Percentiles rank a stretch among this genome's conserved stretches.
Evolutionary conservation across 2,329 filamentous ascomycete species (phyloP).

Genomic region (Verticillium isaacii): DNA sequence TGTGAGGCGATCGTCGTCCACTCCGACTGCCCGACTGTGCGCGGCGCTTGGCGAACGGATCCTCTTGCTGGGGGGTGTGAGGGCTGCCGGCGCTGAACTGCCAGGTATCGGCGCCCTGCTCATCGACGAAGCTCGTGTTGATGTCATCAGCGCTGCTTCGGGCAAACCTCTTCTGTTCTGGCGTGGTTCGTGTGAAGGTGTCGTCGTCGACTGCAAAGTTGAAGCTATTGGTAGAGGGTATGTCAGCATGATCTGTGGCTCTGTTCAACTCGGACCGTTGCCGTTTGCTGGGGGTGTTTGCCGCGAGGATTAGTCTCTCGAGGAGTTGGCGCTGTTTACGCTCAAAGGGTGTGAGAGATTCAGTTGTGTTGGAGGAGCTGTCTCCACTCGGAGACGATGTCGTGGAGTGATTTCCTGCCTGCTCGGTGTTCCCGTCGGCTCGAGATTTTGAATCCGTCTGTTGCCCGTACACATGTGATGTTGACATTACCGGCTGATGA

Average conservation of each 20-base stretch:
- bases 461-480: background rate
- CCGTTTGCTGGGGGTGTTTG: constrained; percentile 7
- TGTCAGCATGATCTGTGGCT: constrained; percentile 24
- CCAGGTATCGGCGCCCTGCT: constrained; percentile 39
- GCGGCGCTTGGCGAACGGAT: constrained; percentile 24
- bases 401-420: background rate
- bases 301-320: constrained; percentile 28
- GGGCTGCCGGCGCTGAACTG: constrained; percentile 47
- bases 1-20: constrained; percentile 34
- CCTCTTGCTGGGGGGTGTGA: constrained; percentile 15
- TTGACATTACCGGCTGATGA: background rate
- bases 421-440: background rate
- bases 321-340: constrained; percentile 32
- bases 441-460: background rate
- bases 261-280: constrained; percentile 2
- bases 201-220: constrained; percentile 40
- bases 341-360: constrained; percentile 31
- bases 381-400: constrained; percentile 13
- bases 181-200: constrained; percentile 28
- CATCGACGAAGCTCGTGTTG: constrained; percentile 54
- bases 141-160: constrained; percentile 55
- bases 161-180: constrained; percentile 35
- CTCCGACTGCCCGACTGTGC: constrained; percentile 34
- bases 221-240: constrained; percentile 39
- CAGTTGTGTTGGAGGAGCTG: constrained; percentile 8